Evolutionary conservation across 2,329 filamentous ascomycete genomes (phyloP).

Genomic region (Aspergillus ochraceus): DNA sequence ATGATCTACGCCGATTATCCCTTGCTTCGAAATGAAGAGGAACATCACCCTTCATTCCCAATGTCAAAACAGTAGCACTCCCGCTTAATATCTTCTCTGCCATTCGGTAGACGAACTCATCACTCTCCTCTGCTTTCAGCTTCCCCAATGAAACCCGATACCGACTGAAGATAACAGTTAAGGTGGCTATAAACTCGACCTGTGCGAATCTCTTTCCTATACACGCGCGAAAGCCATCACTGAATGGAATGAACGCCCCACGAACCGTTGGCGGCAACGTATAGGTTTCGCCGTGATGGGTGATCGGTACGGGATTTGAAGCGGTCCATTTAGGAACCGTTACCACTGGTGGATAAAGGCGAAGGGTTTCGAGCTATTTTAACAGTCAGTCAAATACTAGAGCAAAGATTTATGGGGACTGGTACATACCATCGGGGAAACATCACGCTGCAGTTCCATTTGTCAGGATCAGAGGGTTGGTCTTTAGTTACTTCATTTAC

Average conservation of each 20-base stretch:
- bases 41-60: slow-evolving; percentile 17
- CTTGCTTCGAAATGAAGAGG: slow-evolving; percentile 11
- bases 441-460: slow-evolving; percentile 37
- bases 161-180: slow-evolving; percentile 15
- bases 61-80: slow-evolving; percentile 14
- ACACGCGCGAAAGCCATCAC: slow-evolving; percentile 22
- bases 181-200: slow-evolving; percentile 23
- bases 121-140: slow-evolving; percentile 1
- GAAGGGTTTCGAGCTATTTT: slow-evolving; percentile 41
- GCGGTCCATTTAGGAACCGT: slow-evolving; percentile 30
- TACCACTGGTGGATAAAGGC: slow-evolving; percentile 40
- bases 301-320: slow-evolving; percentile 11
- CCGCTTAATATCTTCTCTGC: slow-evolving; percentile 7
- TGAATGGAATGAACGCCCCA: slow-evolving; percentile 25
- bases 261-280: slow-evolving; percentile 17
- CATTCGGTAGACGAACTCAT: not conserved
- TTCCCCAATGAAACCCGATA: slow-evolving; percentile 17
- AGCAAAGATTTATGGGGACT: too few species aligned
- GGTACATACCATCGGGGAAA: slow-evolving; percentile 38
- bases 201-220: slow-evolving; percentile 27
- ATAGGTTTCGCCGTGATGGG: slow-evolving; percentile 12
- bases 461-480: slow-evolving; percentile 15
- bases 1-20: not conserved
- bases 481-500: slow-evolving; percentile 27
- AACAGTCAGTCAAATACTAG: not conserved